Percentiles rank a stretch among this genome's conserved stretches.
phyloP scores from a whole-genome alignment of 129 eudicot genomes.

The Lactuca sativa region DNA sequence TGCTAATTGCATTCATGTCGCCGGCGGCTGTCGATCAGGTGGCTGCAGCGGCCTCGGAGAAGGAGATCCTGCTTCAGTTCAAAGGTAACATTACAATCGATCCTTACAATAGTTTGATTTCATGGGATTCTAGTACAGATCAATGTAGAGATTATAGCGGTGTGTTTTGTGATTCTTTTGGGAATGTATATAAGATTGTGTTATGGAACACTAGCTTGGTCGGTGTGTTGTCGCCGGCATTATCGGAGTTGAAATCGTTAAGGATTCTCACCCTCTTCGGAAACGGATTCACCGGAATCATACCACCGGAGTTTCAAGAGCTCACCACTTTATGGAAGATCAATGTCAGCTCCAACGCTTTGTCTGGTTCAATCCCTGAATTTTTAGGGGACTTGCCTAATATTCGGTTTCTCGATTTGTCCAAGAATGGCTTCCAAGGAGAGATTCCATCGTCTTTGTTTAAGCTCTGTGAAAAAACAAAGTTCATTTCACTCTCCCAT shows the following conservation, averaged over 20 bases:
- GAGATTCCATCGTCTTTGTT: slow-evolving; percentile 69
- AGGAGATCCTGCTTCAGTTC: slow-evolving; percentile 85
- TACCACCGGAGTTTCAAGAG: slow-evolving; percentile 70
- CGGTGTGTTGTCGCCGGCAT: slow-evolving; percentile 74
- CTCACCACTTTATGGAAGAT: slow-evolving; percentile 85
- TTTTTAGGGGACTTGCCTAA: slow-evolving; percentile 70
- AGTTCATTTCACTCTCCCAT: slow-evolving; percentile 70
- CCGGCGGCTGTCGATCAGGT: slow-evolving; percentile 33
- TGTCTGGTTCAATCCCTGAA: slow-evolving; percentile 84
- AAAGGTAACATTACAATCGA: slow-evolving; percentile 84
- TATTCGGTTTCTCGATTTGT: slow-evolving; percentile 88
- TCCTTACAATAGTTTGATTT: slow-evolving; percentile 63
- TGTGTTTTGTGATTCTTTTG: slow-evolving; percentile 73
- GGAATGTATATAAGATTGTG: slow-evolving; percentile 77
- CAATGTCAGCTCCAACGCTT: slow-evolving; percentile 83
- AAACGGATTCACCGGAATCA: slow-evolving; percentile 71
- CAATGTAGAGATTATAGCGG: slow-evolving; percentile 78
- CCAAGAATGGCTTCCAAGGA: slow-evolving; percentile 67
- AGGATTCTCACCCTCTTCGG: slow-evolving; percentile 76
- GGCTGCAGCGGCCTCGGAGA: slow-evolving; percentile 46
- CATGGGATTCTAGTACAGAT: slow-evolving; percentile 72
- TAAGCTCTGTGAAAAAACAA: slow-evolving; percentile 52
- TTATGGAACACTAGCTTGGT: slow-evolving; percentile 85
- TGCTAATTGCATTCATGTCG: slow-evolving; percentile 33
- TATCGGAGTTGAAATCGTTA: slow-evolving; percentile 63